Base-by-base conservation (phyloP, 2,329 filamentous ascomycete species). In the Pestalotiopsis sp. region DNA sequence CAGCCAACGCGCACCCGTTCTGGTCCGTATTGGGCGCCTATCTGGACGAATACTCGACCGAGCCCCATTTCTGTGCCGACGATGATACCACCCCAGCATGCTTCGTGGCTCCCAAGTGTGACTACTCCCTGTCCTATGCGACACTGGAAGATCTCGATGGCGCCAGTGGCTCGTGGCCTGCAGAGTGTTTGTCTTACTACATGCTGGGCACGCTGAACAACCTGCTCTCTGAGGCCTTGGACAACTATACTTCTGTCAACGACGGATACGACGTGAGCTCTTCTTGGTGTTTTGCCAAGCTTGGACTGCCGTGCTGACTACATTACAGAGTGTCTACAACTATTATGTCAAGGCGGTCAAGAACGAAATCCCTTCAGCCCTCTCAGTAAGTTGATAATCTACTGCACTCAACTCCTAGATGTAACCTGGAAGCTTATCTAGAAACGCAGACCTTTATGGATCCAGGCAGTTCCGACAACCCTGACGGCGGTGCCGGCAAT, bases 261-360 rank as follows among this genome's bases (percentile, higher is more conserved):
- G 23, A 55, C 31, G 64, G 64, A 12, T 65, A 65, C 17, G 64
- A 65, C 36, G 62, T 59, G 12, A 59, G 57, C 12, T 31, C 6
- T 31, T n/a, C n/a, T n/a, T n/a, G n/a, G n/a, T n/a, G n/a, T n/a
- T n/a, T n/a, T n/a, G n/a, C n/a, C n/a, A n/a, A n/a, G n/a, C n/a
- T n/a, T n/a, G n/a, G n/a, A n/a, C n/a, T n/a, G n/a, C n/a, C 25
- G 2, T n/a, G 4, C 27, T 31, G 1, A 31, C 7, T 31, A 2
- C 5, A 7, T 27, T 59, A 25, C 57, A 59, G 57, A 63, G 38
- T 31, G 38, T 64, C 1, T 64, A 13, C n/a, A 55, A 31, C 41
- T 45, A 64, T 31, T 64, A 64, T 39, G 62, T 64, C n/a, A 27
- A 64, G 9, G 13, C 17, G 11, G 62, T 64, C 31, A 55, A 52